phyloP scores from a whole-genome alignment of 2,329 filamentous ascomycete species.

The Neopestalotiopsis sp. region DNA sequence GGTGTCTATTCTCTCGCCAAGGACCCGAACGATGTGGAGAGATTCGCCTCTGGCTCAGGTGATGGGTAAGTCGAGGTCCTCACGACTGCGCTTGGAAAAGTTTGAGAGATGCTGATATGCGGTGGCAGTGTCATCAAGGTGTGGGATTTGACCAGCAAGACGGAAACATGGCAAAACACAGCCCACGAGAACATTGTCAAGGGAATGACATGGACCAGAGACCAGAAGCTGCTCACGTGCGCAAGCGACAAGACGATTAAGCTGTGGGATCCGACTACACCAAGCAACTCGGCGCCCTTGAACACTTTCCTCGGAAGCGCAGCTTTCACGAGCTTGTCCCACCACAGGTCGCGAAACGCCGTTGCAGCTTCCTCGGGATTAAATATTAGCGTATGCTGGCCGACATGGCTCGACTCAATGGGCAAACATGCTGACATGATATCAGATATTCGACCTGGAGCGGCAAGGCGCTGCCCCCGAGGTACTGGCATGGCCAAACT shows the following conservation, averaged over 20 bases:
- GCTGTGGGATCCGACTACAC: slow-evolving; percentile 87
- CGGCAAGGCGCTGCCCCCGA: slow-evolving; percentile 42
- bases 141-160: slow-evolving; percentile 77
- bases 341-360: slow-evolving; percentile 78
- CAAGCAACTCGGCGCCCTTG: slow-evolving; percentile 70
- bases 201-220: slow-evolving; percentile 73
- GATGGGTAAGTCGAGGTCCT: slow-evolving; percentile 49
- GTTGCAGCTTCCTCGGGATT: slow-evolving; percentile 77
- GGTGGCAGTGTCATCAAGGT: slow-evolving; percentile 78
- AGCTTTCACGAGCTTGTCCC: slow-evolving; percentile 83
- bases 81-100: slow-evolving; percentile 39
- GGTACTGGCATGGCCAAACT: slow-evolving; percentile 82
- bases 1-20: slow-evolving; percentile 84
- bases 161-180: slow-evolving; percentile 75
- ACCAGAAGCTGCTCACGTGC: slow-evolving; percentile 85
- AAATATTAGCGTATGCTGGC: slow-evolving; percentile 62
- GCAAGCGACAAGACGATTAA: slow-evolving; percentile 87
- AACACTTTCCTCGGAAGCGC: slow-evolving; percentile 84
- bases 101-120: not conserved
- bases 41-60: slow-evolving; percentile 83
- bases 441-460: slow-evolving; percentile 79
- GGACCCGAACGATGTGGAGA: slow-evolving; percentile 75
- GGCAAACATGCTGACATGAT: not conserved
- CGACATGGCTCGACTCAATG: not conserved
- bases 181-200: slow-evolving; percentile 96